Conservation (phyloP, 1,139 yeast species). For the Blastobotrys persicus region DNA sequence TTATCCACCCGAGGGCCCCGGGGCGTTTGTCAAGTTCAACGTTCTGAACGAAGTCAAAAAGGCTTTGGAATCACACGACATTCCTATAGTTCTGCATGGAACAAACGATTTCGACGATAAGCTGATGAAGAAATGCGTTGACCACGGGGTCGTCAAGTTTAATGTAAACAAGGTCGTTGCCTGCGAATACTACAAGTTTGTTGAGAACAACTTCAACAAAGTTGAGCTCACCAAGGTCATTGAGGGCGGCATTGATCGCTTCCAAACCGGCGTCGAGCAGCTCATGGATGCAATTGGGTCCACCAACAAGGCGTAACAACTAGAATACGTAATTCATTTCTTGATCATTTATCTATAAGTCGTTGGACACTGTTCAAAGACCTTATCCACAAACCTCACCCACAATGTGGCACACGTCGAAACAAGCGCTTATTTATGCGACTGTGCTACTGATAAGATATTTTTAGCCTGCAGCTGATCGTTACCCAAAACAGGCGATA, state of each 20-base stretch:
- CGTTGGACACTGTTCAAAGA: too few species aligned
- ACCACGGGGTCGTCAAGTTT: conserved; percentile 13
- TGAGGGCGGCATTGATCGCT: conserved; percentile 15
- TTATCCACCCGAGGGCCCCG: conserved; percentile 33
- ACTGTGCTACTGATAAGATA: too few species aligned
- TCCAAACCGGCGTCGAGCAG: conserved; percentile 13
- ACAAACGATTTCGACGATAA: conserved; percentile 16
- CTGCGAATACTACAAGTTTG: conserved; percentile 11
- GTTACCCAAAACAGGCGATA: too few species aligned
- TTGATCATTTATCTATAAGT: too few species aligned
- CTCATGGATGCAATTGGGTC: conserved; percentile 15
- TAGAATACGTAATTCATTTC: too few species aligned
- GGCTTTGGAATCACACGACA: conserved; percentile 7
- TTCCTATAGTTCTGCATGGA: conserved; percentile 14
- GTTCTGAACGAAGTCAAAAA: conserved; percentile 9
- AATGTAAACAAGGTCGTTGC: conserved; percentile 16
- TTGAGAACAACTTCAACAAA: conserved; percentile 10
- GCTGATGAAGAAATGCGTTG: conserved; percentile 11
- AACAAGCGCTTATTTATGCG: too few species aligned
- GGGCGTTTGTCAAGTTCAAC: conserved; percentile 3
- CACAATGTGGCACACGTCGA: too few species aligned
- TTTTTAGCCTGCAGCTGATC: too few species aligned
- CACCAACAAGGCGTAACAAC: conserved; percentile 7
- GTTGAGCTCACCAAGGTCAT: conserved; percentile 13
- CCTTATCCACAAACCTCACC: too few species aligned